Evolutionary conservation across 805 yeast genomes (phyloP), one percentile per base, ranked within the genome.

Genomic region (Monosporozyma aerobia): DNA sequence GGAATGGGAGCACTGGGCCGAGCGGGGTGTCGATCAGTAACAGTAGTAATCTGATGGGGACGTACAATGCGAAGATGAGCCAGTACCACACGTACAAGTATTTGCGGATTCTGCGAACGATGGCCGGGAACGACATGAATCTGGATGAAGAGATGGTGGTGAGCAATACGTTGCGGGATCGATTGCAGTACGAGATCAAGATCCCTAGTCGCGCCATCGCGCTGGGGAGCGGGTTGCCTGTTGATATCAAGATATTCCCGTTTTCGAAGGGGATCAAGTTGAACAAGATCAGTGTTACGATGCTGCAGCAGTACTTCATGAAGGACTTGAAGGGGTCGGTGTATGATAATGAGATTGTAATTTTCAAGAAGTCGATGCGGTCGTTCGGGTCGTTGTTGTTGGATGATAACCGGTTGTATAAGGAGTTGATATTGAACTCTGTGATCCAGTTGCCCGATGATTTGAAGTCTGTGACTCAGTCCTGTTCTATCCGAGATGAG

Each of bases 171-270:
- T 88, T 96, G 95, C 92, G 95, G 1, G 74, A 80, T 50, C 89
- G 88, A 64, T 82, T 92, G 44, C 97, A 90, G 66, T 90, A 92
- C 67, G 82, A 88, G 14, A 80, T 92, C 52, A 83, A 85, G 53
- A 82, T 89, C 3, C 97, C 97, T 0, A 78, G 90, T 23, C 81
- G 85, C 58, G 96, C 97, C 0, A 81, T 88, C 7, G 90, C 97
- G 1, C 81, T 90, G 47, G 98, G 98, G 4, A 80, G 90, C 0
- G 71, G 75, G 0, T 74, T 87, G 5, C 86, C 88, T 1, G 76
- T 92, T 5, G 80, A 80, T 52, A 76, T 90, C 50, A 74, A 80
- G 59, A 64, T 90, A 59, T 83, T 85, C 29, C 97, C 98, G 0
- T 74, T 90, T 47, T 70, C 80, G 51, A 90, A 92, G 66, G 94